A percentile compares a stretch with the other conserved stretches of the same genome.
These are phyloP conservation scores for Blumeria hordei DNA, from an alignment of 2,329 filamentous ascomycete genomes.

Conservation along the genomic window DNA sequence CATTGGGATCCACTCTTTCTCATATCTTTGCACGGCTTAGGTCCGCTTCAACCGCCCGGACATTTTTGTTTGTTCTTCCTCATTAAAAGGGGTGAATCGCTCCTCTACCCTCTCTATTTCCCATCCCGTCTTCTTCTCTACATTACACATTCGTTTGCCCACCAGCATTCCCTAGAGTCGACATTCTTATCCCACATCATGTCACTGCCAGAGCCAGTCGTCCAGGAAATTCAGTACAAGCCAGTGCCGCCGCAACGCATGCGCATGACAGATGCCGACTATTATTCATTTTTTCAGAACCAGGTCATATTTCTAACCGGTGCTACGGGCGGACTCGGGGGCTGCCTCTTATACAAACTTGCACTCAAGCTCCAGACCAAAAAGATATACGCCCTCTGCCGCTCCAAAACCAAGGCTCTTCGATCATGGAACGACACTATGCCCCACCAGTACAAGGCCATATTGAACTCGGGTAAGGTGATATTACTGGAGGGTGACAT, in stretches of 20 bases:
- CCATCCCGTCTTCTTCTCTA: too few relatives aligned
- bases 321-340: constrained; percentile 4
- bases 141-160: too few relatives aligned
- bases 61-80: too few relatives aligned
- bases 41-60: too few relatives aligned
- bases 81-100: too few relatives aligned
- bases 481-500: constrained; percentile 3
- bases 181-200: background rate
- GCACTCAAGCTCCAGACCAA: constrained; percentile 1
- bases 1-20: too few relatives aligned
- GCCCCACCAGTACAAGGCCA: constrained; percentile 1
- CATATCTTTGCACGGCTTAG: too few relatives aligned
- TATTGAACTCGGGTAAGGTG: constrained; percentile 1
- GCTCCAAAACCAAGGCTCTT: constrained; percentile 1
- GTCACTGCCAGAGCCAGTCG: background rate
- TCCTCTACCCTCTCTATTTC: too few relatives aligned
- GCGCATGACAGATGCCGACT: background rate
- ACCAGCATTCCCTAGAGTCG: too few relatives aligned
- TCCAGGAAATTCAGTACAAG: background rate
- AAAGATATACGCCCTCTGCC: constrained; percentile 3
- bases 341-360: constrained; percentile 3
- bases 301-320: constrained; percentile 5
- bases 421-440: constrained; percentile 3
- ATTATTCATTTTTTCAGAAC: constrained; percentile 1
- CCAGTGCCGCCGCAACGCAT: background rate